These are phyloP conservation scores for Pythium scleroteichum DNA, from an alignment of 352 stramenopile genomes.

Conservation along the genomic window DNA sequence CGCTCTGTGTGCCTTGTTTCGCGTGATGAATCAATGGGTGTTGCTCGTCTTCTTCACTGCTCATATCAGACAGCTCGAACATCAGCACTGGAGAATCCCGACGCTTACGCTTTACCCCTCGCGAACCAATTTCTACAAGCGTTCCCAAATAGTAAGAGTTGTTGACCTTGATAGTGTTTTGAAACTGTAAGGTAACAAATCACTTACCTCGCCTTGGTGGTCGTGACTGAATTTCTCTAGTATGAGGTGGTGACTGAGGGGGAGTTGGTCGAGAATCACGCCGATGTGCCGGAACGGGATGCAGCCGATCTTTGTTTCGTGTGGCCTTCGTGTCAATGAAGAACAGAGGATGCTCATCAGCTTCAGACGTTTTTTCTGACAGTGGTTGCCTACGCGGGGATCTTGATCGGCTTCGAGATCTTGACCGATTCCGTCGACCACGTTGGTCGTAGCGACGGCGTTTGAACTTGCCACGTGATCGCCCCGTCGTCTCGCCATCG, in stretches of 20 bases:
- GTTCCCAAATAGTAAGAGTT: no score
- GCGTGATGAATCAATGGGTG: slow-evolving; percentile 10
- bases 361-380: not conserved
- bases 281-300: no score
- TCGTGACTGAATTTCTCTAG: no score
- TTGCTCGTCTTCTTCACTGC: slow-evolving; percentile 30
- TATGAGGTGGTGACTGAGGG: no score
- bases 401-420: slow-evolving; percentile 18
- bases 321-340: slow-evolving; percentile 13
- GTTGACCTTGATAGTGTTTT: no score
- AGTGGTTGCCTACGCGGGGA: slow-evolving; percentile 3
- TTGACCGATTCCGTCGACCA: slow-evolving; percentile 13
- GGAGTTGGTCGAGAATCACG: no score
- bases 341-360: slow-evolving; percentile 9
- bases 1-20: not conserved
- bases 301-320: not conserved
- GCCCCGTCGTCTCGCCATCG: slow-evolving; percentile 1
- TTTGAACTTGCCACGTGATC: not conserved
- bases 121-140: not conserved
- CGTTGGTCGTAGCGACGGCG: slow-evolving; percentile 10
- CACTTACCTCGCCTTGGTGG: no score
- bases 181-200: no score
- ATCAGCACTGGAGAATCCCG: slow-evolving; percentile 1
- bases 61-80: slow-evolving; percentile 30
- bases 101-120: slow-evolving; percentile 17